Base-by-base conservation (phyloP, 495 filamentous ascomycete species). In the Astrothelium subdiscretum region DNA sequence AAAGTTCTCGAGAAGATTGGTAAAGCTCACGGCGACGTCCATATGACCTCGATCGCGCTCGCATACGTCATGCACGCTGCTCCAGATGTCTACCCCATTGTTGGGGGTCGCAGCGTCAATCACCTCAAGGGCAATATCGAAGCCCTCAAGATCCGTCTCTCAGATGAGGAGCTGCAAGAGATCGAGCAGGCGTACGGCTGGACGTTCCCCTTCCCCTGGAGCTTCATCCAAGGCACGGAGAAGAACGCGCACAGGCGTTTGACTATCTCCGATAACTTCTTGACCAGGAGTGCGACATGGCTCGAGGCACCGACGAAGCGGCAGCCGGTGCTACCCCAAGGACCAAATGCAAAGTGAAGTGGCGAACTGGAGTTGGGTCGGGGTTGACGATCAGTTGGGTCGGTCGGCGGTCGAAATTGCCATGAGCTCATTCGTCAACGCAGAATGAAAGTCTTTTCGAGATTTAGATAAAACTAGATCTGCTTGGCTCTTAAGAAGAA, bases 11-110 rank as follows among this genome's bases (percentile, higher is more conserved):
- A 88, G 61, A 71, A 75, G 10, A 72, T 90, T 27, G 84, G 83
- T 0, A 76, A 79, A 4, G 71, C 68, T 57, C 83, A 83, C 66
- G 75, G 74, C 3, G 80, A 75, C 12, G 59, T 59, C 8, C 60
- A 66, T 1, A 66, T 81, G 20, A 76, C 75, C 0, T 68, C 65
- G 54, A 65, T 91, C 42, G 88, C 89, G 1, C 71, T 90, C 59
- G 87, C 88, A 2, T 91, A 91, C 71, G 84, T 91, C 4, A 79
- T 85, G 71, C 78, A 81, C 70, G 91, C 91, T 72, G 76, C 85
- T 13, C 84, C 87, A 0, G 86, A 90, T 65, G 86, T 89, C 27
- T 91, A 90, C 71, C 88, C 88, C 10, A 84, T 92, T 59, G 78
- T 90, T 26, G 88, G 88, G 15, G 83, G 83, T 2, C 71, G 84